Base-by-base conservation (phyloP, 1,284 basidiomycete species). In the Schizophyllum commune region DNA sequence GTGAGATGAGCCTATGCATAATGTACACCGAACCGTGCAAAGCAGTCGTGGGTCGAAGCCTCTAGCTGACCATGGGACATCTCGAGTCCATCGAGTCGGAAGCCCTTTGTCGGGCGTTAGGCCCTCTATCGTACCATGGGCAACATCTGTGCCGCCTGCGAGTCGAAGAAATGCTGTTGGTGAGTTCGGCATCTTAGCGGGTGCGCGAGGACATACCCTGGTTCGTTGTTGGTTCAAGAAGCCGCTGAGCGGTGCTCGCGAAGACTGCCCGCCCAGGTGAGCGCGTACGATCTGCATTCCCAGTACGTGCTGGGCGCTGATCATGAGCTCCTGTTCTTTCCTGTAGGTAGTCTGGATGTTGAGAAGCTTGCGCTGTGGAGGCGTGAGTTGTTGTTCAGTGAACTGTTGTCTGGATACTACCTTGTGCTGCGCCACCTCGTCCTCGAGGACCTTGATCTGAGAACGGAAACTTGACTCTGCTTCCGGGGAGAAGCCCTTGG, bases 291-390 rank as follows among this genome's bases (percentile, higher is more conserved):
- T 81, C 55, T 81, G 78, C 79, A 90, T 85, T 2, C 91, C 89
- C 52, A 84, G 73, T 53, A 77, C 79, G 70, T 94, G 91, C 65
- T 93, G 79, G 9, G 85, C 83, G 58, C 86, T 81, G 21, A 93
- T 76, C 85, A 96, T 89, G 60, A 93, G 79, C 66, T 88, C 83
- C 65, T 93, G 90, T 71, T 96, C 93, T 58, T 81, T 78, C 61
- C 82, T 79, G 70, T 93, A 92, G 22, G 84, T 82, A 62, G 77
- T 79, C 56, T 81, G 82, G 55, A 80, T 74, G 51, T 91, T 87
- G 54, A 72, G 68, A 65, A 82, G 75, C 52, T 83, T 70, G 51
- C 78, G 75, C 88, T 91, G 27, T 27, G 5, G 3, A 27, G 3
- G 2, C 5, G 27, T 27, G 3, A 27, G 27, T 27, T 2, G 27